Base-by-base conservation (phyloP, 495 filamentous ascomycete species). In the Penicillium crystallinum region DNA sequence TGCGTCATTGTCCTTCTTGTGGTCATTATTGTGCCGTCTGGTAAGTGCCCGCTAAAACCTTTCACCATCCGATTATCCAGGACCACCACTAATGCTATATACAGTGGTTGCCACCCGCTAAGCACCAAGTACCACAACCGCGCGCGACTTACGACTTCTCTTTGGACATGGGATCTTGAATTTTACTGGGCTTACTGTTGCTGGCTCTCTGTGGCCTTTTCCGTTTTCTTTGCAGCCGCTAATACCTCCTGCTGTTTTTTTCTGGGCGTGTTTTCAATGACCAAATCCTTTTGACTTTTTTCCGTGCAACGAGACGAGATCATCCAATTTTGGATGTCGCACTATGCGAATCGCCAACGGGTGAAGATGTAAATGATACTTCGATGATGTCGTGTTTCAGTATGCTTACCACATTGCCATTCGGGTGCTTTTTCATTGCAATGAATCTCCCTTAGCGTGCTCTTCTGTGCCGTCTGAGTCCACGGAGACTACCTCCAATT, bases 1-100 rank as follows among this genome's bases (percentile, higher is more conserved):
- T 92, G 89, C 53, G 86, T 97, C 70, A 85, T 96, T 61, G 76
- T 97, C 46, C 74, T 97, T 55, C 78, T 97, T 50, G 74, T 96
- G 49, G 81, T 98, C 65, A 97, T 98, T 64, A 91, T 97, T 62
- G 85, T 96, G 50, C 90, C 48, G 9, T 35, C 90, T 54, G 88
- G 92, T 93, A 82, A 70, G 72, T 22, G 31, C 11, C 40, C 15
- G 15, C 6, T 34, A 5, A 9, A 8, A 27, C 7, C 23, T 3
- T 18, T 12, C 10, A n/a, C n/a, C 14, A 40, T 17, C 46, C 21
- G 23, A 43, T n/a, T 25, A 27, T 6, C 9, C 5, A 49, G 27
- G 19, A 34, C 45, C 46, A 22, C 38, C 47, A 33, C 58, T 72
- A 63, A 69, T 39, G 2, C 27, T 7, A 21, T 38, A 21, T 48